Evolutionary conservation across 345 rosid genomes (phyloP), one percentile per base, ranked within the genome.

Genomic region (Leavenworthia alabamica): DNA sequence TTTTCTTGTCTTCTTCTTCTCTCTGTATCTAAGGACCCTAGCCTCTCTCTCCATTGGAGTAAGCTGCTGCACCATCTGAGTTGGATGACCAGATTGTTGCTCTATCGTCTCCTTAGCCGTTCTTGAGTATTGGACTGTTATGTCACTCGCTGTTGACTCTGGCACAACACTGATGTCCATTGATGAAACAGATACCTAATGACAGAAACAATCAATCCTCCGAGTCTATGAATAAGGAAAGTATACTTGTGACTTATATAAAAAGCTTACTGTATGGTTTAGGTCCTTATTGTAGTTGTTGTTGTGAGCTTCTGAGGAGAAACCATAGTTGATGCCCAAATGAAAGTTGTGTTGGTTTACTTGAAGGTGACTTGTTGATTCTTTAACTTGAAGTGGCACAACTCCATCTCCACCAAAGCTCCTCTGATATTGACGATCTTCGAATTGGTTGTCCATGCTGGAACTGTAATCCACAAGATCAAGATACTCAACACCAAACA

Each of bases 1-100:
- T 67, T 83, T 93, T 56, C 99, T 77, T 0, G 74, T 74, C 80
- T 93, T 93, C 87, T 83, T 93, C 71, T 93, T 91, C 79, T 91
- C 98, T 73, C 86, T 91, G 83, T 91, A 91, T 60, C 98, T 83
- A 12, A 86, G 49, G 22, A 93, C 99, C 53, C 90, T 87, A 28
- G 99, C 97, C 56, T 85, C 96, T 77, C 97, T 82, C 57, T 89
- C 99, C 83, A 76, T 43, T 17, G 91, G 89, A 51, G 81, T 72
- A 15, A 91, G 89, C 64, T 80, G 96, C 23, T 75, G 37, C 52
- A 87, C 83, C 73, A 76, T 68, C 77, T 80, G 85, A 67, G 54
- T 70, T 2, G 82, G 73, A 66, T 82, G 75, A 14, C 72, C 72
- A 2, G 86, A 61, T 72, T 75, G 64, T 43, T 83, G 95, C 42